These are phyloP conservation scores for Kazachstania viticola DNA, from an alignment of 805 yeast genomes.

Conservation along the genomic window DNA sequence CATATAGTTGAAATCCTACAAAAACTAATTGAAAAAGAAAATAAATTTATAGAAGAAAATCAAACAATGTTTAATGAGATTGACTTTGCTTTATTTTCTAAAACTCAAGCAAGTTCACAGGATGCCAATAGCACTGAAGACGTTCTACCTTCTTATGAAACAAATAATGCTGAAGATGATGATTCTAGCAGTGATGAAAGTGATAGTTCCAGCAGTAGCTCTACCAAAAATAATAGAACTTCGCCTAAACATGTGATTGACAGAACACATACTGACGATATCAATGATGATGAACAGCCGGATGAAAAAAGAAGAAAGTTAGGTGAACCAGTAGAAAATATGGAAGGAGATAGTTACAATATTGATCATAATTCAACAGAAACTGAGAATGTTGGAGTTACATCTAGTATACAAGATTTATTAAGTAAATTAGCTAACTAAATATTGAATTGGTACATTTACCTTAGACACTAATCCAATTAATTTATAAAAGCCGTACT, in stretches of 20 bases:
- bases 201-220: slow-evolving; percentile 4
- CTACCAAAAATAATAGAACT: neutral
- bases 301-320: neutral
- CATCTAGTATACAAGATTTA: slow-evolving; percentile 26
- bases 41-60: slow-evolving; percentile 20
- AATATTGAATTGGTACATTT: neutral
- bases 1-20: slow-evolving; percentile 16
- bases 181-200: slow-evolving; percentile 12
- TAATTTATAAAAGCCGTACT: too few species aligned
- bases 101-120: slow-evolving; percentile 11
- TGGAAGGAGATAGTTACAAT: neutral
- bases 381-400: slow-evolving; percentile 12
- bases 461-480: too few species aligned
- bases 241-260: neutral
- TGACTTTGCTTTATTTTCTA: slow-evolving; percentile 16
- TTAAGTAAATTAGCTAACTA: slow-evolving; percentile 25
- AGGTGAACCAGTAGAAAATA: neutral
- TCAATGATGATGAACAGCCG: neutral
- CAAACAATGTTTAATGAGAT: slow-evolving; percentile 18
- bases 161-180: slow-evolving; percentile 13
- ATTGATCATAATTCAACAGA: slow-evolving; percentile 4
- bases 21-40: slow-evolving; percentile 16
- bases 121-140: slow-evolving; percentile 8
- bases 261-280: neutral
- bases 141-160: slow-evolving; percentile 23